Percentiles rank a stretch among this genome's conserved stretches.
phyloP scores from a whole-genome alignment of 1,284 basidiomycete genomes.

The Pseudozyma sp. region DNA sequence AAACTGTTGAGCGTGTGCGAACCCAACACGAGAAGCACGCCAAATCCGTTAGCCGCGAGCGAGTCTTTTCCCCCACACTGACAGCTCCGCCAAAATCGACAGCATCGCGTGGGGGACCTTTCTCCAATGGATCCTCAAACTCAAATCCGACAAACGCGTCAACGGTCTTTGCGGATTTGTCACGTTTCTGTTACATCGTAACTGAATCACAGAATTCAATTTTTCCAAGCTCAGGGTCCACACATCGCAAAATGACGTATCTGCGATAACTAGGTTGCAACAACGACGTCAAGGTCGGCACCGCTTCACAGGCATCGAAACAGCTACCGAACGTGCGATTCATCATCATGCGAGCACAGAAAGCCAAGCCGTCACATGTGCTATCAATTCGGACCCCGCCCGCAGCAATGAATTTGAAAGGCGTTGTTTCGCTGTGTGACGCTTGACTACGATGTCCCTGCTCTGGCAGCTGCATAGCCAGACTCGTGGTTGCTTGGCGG shows the following conservation, averaged over 20 bases:
- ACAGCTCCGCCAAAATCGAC: not conserved
- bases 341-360: not conserved
- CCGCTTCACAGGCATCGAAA: not conserved
- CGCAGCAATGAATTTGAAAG: not conserved
- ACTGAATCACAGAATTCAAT: not conserved
- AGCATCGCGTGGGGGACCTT: not conserved
- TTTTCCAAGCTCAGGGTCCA: not conserved
- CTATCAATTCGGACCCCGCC: not conserved
- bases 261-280: not conserved
- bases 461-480: not conserved
- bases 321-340: too few species aligned
- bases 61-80: not conserved
- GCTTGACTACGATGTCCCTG: too few species aligned
- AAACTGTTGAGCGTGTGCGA: too few species aligned
- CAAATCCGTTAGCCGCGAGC: too few species aligned
- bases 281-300: not conserved
- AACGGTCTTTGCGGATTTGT: slow-evolving; percentile 1
- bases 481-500: not conserved
- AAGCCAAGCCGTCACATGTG: slow-evolving; percentile 9
- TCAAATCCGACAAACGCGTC: not conserved
- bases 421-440: not conserved
- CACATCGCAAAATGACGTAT: not conserved
- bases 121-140: not conserved
- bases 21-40: too few species aligned
- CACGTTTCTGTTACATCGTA: not conserved